Conservation (phyloP, 352 stramenopile genomes). For the Phytophthora syringae region DNA sequence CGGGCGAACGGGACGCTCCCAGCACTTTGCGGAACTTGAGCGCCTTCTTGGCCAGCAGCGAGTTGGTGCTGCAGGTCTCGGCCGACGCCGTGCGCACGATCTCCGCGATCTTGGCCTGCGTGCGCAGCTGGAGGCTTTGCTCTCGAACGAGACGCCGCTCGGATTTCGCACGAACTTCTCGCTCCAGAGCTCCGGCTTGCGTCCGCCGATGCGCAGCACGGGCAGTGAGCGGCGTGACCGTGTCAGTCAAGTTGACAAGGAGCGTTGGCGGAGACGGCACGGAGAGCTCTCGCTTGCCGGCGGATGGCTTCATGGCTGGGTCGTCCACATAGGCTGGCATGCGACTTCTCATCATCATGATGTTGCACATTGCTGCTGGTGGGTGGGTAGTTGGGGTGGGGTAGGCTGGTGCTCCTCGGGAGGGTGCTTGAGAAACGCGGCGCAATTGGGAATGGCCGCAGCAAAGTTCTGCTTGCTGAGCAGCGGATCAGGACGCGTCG, state of each 20-base stretch:
- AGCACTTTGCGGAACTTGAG: constrained; percentile 58
- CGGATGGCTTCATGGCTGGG: constrained; percentile 1
- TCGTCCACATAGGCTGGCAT: constrained; percentile 21
- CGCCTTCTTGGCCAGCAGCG: constrained; percentile 51
- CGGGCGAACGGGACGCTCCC: constrained; percentile 17
- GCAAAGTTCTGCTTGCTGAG: no score
- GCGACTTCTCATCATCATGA: constrained; percentile 10
- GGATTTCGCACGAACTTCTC: constrained; percentile 9
- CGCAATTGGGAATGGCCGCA: no score
- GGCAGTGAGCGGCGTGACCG: no score
- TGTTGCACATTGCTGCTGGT: constrained; percentile 34
- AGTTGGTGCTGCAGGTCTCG: constrained; percentile 31
- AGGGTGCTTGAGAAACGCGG: neutral
- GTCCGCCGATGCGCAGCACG: neutral
- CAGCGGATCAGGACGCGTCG: no score
- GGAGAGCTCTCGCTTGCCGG: constrained; percentile 6
- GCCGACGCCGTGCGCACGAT: constrained; percentile 25
- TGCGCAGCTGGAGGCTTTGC: constrained; percentile 41
- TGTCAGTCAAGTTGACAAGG: no score
- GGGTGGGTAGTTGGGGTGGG: no score
- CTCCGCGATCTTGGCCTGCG: constrained; percentile 35
- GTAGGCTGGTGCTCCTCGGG: no score
- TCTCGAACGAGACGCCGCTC: constrained; percentile 43
- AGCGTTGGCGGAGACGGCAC: no score
- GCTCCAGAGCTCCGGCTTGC: neutral